Evolutionary conservation across 2,329 filamentous ascomycete genomes (phyloP).

Genomic region (Colletotrichum cereale): DNA sequence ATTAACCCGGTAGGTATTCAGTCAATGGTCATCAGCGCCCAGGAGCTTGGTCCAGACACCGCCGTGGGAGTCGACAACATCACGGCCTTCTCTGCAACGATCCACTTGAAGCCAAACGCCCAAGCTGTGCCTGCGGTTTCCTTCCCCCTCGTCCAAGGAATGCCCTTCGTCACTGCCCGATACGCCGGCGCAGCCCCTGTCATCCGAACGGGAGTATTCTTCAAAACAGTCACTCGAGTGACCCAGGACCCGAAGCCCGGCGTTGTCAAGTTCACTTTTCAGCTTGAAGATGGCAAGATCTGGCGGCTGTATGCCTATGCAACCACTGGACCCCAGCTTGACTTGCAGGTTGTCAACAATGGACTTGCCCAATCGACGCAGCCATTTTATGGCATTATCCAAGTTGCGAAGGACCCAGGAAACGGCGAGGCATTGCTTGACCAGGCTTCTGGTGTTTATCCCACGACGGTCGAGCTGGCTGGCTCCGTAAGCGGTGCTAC

Average conservation of each 20-base stretch:
- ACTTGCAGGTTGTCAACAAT: constrained; percentile 77
- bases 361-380: constrained; percentile 73
- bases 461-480: constrained; percentile 72
- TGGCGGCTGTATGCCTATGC: constrained; percentile 87
- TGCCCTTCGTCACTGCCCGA: constrained; percentile 85
- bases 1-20: constrained; percentile 86
- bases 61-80: constrained; percentile 65
- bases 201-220: constrained; percentile 81
- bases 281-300: constrained; percentile 76
- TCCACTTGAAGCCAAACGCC: constrained; percentile 72
- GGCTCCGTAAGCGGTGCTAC: constrained; percentile 69
- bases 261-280: constrained; percentile 81
- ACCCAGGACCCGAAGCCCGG: constrained; percentile 69
- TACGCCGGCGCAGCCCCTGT: constrained; percentile 79
- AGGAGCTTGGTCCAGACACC: constrained; percentile 75
- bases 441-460: constrained; percentile 79
- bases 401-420: constrained; percentile 82
- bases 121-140: constrained; percentile 71
- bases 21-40: constrained; percentile 82
- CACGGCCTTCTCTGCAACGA: constrained; percentile 72
- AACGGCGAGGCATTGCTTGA: constrained; percentile 79
- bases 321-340: constrained; percentile 69
- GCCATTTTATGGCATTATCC: constrained; percentile 82
- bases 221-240: constrained; percentile 73
- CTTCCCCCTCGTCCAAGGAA: constrained; percentile 89